Evolutionary conservation across 148 eudicot species (phyloP), one percentile per base, ranked within the genome.

Genomic region (Chenopodium quinoa): DNA sequence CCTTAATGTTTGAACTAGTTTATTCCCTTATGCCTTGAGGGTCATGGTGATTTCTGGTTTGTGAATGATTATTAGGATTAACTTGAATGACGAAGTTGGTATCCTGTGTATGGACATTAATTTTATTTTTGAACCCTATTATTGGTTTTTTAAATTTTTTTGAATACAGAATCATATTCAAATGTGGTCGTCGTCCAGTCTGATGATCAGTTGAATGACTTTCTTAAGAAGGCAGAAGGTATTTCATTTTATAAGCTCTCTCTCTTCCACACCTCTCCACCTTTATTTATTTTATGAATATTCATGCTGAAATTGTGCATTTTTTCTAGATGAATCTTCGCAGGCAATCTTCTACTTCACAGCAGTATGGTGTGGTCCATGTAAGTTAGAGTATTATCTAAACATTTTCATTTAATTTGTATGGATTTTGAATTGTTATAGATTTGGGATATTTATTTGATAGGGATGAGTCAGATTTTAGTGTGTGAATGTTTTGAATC

Each of bases 351-450:
- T 91, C 84, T 95, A 95, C 91, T 95, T 90, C 86, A 95, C 98
- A 52, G 98, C 98, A 23, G 92, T 65, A 73, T 95, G 98, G 98
- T 95, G 98, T 84, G 94, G 94, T 46, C 98, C 98, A 73, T 95
- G 98, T 95, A 92, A 91, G 98, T 79, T 86, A 50, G 10, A 7
- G 79, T 6, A 37, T 52, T 60, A 2, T n/a, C 1, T 40, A 12
- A 27, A 29, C 34, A 29, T 50, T 70, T 46, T 54, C 58, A 73
- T 48, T 77, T 22, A 60, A 52, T 11, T 52, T 32, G 68, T 71
- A 22, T 60, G 17, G 11, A n/a, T 29, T 25, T 9, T 6, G 23
- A 37, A 37, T 2, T 78, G 46, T 47, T 67, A 3, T 27, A 9
- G 9, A 11, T 29, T 29, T 3, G 2, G 7, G 47, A 25, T 2